Conservation (phyloP, 768 basidiomycete species). For the Tulasnella sp. region DNA sequence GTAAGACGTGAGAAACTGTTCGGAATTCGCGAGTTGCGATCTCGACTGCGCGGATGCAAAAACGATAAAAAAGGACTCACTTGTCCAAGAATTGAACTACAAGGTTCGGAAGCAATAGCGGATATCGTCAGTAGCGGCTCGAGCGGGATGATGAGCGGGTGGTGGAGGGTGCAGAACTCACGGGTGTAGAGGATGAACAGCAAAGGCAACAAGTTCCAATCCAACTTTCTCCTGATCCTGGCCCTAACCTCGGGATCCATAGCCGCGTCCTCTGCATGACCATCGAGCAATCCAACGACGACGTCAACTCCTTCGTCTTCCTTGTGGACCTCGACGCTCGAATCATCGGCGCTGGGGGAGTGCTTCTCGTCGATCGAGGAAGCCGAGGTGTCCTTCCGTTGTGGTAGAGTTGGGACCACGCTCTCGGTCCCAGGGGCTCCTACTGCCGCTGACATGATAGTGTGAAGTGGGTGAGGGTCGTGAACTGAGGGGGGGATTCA, state of each 20-base stretch:
- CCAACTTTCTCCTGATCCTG: constrained; percentile 5
- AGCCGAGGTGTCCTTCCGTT: not conserved
- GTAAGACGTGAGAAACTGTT: not conserved
- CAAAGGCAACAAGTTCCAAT: constrained; percentile 12
- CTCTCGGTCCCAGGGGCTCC: not conserved
- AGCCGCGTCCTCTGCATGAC: constrained; percentile 11
- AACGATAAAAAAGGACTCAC: constrained; percentile 8
- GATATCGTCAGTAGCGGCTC: not conserved
- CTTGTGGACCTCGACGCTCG: constrained; percentile 2
- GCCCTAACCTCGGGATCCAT: not conserved
- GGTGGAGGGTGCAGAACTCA: not conserved
- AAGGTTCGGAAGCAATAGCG: not conserved
- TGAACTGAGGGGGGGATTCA: not conserved
- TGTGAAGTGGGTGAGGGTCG: not conserved
- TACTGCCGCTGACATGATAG: not conserved
- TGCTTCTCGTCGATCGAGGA: constrained; percentile 18
- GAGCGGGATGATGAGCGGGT: not conserved
- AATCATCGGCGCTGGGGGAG: not conserved
- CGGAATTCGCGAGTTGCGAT: not conserved
- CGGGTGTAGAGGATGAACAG: constrained; percentile 13
- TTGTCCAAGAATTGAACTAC: constrained; percentile 26
- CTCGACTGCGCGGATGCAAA: not conserved
- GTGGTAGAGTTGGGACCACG: not conserved
- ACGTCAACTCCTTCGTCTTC: constrained; percentile 13
- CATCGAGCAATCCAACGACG: not conserved